Conservation (phyloP, 164 flowering plant genomes). For the Platanus orientalis region DNA sequence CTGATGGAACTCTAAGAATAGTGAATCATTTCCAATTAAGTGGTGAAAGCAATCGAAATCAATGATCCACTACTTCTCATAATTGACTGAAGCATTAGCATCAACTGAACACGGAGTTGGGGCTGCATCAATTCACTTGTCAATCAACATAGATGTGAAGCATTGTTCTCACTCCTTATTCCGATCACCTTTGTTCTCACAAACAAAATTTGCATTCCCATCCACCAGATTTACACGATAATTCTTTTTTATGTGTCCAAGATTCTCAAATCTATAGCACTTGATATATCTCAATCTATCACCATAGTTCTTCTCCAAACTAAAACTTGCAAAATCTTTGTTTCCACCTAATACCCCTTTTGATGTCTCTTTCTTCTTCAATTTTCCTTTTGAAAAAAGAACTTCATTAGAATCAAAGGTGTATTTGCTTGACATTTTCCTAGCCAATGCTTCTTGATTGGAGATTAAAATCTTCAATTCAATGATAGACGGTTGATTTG, state of each 20-base stretch:
- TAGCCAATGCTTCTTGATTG: too few species aligned
- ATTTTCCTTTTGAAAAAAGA: conserved; percentile 1
- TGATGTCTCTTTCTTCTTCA: not conserved
- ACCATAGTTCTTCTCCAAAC: too few species aligned
- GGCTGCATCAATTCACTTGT: too few species aligned
- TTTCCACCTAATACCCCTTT: not conserved
- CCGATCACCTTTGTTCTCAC: too few species aligned
- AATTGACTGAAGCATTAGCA: not conserved
- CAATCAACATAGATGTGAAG: too few species aligned
- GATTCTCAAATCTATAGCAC: conserved; percentile 15
- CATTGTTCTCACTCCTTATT: too few species aligned
- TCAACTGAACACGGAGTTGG: not conserved
- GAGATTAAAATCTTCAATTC: conserved; percentile 8
- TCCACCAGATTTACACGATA: too few species aligned
- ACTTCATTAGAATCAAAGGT: not conserved
- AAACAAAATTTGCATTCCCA: too few species aligned
- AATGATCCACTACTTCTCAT: conserved; percentile 12
- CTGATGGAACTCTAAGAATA: conserved; percentile 1
- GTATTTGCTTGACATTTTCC: conserved; percentile 9
- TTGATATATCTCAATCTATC: too few species aligned
- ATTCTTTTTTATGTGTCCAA: conserved; percentile 15
- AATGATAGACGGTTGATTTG: too few species aligned
- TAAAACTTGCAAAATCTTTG: too few species aligned
- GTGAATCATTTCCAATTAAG: conserved; percentile 12
- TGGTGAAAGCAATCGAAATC: conserved; percentile 18